Conservation (phyloP, 2,329 filamentous ascomycete species). For the Aspergillus tanneri region DNA sequence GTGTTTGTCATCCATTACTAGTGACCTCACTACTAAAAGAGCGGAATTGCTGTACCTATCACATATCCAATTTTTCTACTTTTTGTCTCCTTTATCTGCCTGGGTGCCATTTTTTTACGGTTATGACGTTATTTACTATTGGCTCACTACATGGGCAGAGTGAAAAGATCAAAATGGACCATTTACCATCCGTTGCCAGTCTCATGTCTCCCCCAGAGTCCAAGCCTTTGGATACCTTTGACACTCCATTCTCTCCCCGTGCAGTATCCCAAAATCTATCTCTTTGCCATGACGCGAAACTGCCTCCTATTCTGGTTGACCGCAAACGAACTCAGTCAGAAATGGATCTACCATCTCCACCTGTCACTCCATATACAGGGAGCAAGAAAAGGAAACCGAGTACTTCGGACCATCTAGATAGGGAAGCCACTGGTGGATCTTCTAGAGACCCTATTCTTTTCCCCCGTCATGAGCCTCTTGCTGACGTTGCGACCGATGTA, state of each 20-base stretch:
- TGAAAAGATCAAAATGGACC: slow-evolving; percentile 40
- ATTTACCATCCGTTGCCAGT: slow-evolving; percentile 44
- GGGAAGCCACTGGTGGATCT: slow-evolving; percentile 26
- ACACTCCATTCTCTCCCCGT: slow-evolving; percentile 30
- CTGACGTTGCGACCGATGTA: slow-evolving; percentile 38
- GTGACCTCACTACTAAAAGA: background rate
- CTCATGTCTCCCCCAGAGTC: slow-evolving; percentile 49
- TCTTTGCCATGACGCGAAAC: slow-evolving; percentile 33
- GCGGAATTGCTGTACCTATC: background rate
- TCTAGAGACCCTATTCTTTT: slow-evolving; percentile 45
- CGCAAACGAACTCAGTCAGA: slow-evolving; percentile 44
- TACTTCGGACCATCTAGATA: slow-evolving; percentile 34
- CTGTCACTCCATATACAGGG: slow-evolving; percentile 45
- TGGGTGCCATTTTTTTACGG: slow-evolving; percentile 6
- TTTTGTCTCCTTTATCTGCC: background rate
- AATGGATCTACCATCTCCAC: slow-evolving; percentile 47
- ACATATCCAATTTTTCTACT: background rate
- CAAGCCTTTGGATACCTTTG: slow-evolving; percentile 53
- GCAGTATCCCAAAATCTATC: slow-evolving; percentile 30
- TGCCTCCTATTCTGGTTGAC: slow-evolving; percentile 44
- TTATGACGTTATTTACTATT: slow-evolving; percentile 30
- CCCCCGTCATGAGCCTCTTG: slow-evolving; percentile 37
- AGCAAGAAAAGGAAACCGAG: slow-evolving; percentile 41
- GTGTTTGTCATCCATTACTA: slow-evolving; percentile 5
- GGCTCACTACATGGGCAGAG: slow-evolving; percentile 22